These are phyloP conservation scores for Botryotinia narcissicola DNA, from an alignment of 2,329 filamentous ascomycete species.

Conservation along the genomic window DNA sequence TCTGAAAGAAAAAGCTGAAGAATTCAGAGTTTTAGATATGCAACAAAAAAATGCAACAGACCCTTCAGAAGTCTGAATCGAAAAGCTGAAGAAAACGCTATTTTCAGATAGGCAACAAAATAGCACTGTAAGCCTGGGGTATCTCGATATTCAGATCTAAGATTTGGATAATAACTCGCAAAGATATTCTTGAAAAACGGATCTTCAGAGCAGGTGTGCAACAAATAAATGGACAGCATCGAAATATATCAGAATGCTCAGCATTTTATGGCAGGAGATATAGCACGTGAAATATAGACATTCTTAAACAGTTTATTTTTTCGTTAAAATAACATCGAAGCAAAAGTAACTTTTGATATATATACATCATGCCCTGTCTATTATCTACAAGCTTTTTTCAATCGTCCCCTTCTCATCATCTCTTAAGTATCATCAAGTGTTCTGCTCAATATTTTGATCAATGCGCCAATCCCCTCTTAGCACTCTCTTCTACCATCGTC, in stretches of 20 bases:
- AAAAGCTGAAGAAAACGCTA: too few relatives aligned
- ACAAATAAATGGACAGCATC: fast-evolving
- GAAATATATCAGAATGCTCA: not conserved
- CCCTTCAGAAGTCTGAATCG: too few relatives aligned
- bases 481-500: too few relatives aligned
- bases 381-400: not conserved
- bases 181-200: not conserved
- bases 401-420: not conserved
- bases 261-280: not conserved
- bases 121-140: not conserved
- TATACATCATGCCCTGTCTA: not conserved
- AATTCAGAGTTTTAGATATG: not conserved
- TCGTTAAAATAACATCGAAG: not conserved
- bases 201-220: not conserved
- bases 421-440: not conserved
- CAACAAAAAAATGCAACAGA: not conserved
- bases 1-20: not conserved
- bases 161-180: not conserved
- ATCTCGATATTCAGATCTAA: too few relatives aligned
- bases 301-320: not conserved
- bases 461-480: not conserved
- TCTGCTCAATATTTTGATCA: not conserved
- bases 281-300: not conserved
- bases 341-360: not conserved
- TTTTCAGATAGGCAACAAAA: not conserved